phyloP scores from a whole-genome alignment of 2,329 filamentous ascomycete species.

The Trichoderma asperellum region DNA sequence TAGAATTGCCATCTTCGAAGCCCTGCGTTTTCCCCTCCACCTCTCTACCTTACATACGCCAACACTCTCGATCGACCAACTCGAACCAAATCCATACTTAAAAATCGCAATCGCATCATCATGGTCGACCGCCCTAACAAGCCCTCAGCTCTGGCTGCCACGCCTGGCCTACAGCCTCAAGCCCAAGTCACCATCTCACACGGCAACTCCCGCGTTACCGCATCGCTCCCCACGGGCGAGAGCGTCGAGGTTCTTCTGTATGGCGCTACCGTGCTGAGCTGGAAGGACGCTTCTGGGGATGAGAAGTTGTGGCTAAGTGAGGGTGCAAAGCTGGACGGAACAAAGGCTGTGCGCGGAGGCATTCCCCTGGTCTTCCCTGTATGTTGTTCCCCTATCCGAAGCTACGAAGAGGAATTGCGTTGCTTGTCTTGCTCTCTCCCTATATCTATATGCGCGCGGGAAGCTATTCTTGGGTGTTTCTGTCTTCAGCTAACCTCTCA shows the following conservation, averaged over 20 bases:
- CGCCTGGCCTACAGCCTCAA: conserved; percentile 73
- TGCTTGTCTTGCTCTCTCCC: neutral
- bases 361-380: conserved; percentile 94
- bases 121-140: conserved; percentile 88
- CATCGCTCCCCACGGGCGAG: conserved; percentile 82
- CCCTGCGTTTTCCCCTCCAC: neutral
- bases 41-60: neutral
- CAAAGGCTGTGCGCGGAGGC: conserved; percentile 86
- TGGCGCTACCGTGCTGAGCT: conserved; percentile 89
- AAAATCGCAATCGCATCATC: conserved; percentile 20
- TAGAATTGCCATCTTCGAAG: neutral
- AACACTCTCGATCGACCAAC: neutral
- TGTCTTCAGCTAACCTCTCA: neutral
- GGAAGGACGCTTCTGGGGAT: conserved; percentile 78
- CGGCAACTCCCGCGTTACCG: conserved; percentile 73
- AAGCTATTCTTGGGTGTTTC: neutral
- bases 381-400: conserved; percentile 41
- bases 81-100: neutral
- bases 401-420: conserved; percentile 30
- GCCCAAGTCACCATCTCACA: conserved; percentile 75
- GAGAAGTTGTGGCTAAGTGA: conserved; percentile 90
- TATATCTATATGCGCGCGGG: neutral
- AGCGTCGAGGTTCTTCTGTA: conserved; percentile 84
- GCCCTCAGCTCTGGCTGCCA: conserved; percentile 74
- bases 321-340: conserved; percentile 78